A percentile compares a stretch with the other conserved stretches of the same genome.
Evolutionary conservation across 108 stramenopile genomes (phyloP).

Genomic region (Parietichytrium sp.): DNA sequence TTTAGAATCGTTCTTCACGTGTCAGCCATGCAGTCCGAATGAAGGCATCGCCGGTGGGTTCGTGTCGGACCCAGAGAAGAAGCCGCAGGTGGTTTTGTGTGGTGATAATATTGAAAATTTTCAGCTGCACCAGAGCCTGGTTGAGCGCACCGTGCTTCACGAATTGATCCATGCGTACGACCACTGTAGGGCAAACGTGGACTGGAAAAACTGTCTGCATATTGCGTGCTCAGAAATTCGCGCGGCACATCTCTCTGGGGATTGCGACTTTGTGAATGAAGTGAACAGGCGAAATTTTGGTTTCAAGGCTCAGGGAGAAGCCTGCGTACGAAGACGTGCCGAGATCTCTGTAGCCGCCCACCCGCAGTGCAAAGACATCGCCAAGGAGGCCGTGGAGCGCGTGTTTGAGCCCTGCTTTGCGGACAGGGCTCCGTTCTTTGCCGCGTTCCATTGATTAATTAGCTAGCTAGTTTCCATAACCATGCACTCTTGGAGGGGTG

Average conservation of each 20-base stretch:
- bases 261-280: slow-evolving; percentile 73
- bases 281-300: slow-evolving; percentile 56
- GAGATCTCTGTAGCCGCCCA: slow-evolving; percentile 10
- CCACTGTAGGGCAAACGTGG: slow-evolving; percentile 68
- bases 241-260: slow-evolving; percentile 81
- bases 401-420: background rate
- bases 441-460: background rate
- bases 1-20: background rate
- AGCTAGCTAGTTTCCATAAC: no score
- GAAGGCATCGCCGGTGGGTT: slow-evolving; percentile 23
- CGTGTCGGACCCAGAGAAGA: background rate
- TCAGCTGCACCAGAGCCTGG: background rate
- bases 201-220: slow-evolving; percentile 73
- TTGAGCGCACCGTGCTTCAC: slow-evolving; percentile 64
- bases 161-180: slow-evolving; percentile 87
- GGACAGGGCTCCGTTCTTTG: slow-evolving; percentile 28
- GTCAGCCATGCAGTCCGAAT: background rate
- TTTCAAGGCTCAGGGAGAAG: slow-evolving; percentile 33
- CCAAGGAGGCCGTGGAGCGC: slow-evolving; percentile 17
- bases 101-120: slow-evolving; percentile 31
- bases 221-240: slow-evolving; percentile 86
- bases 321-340: slow-evolving; percentile 22
- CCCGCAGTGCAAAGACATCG: slow-evolving; percentile 33
- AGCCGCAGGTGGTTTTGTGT: slow-evolving; percentile 23
- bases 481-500: no score